Evolutionary conservation across 1,284 basidiomycete genomes (phyloP).

Genomic region (Trichosporon sp.): DNA sequence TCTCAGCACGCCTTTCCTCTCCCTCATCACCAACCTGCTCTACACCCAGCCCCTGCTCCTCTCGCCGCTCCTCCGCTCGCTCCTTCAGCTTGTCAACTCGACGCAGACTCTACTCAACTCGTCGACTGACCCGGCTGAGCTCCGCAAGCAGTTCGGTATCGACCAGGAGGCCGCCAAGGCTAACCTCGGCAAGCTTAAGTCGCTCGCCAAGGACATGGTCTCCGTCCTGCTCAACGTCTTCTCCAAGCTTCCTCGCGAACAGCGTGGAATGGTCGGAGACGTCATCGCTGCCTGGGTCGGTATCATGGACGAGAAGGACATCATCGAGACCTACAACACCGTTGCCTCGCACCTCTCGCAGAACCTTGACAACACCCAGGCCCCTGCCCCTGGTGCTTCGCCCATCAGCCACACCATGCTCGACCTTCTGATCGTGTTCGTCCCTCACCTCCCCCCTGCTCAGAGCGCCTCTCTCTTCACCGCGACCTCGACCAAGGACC

Average conservation of each 20-base stretch:
- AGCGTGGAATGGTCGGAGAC: conserved; percentile 77
- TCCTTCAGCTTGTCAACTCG: conserved; percentile 71
- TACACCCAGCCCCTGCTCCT: conserved; percentile 84
- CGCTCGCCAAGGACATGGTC: conserved; percentile 84
- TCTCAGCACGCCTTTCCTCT: conserved; percentile 69
- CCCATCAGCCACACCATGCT: conserved; percentile 72
- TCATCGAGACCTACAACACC: conserved; percentile 74
- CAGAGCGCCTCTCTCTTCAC: conserved; percentile 65
- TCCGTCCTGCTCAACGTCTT: conserved; percentile 97
- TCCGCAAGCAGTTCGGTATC: conserved; percentile 54
- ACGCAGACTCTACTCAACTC: conserved; percentile 54
- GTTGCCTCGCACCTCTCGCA: conserved; percentile 71
- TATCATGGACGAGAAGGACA: conserved; percentile 71
- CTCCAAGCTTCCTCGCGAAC: conserved; percentile 70
- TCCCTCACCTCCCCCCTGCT: conserved; percentile 65
- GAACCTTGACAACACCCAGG: conserved; percentile 56
- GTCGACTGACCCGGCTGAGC: conserved; percentile 51
- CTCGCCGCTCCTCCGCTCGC: conserved; percentile 71
- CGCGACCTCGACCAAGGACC: conserved; percentile 42
- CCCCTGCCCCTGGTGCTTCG: conserved; percentile 43
- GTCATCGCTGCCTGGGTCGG: conserved; percentile 81
- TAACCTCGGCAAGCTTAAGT: conserved; percentile 70
- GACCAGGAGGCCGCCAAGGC: conserved; percentile 59
- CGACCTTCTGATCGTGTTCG: conserved; percentile 80
- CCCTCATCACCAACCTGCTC: conserved; percentile 83